Evolutionary conservation across 768 basidiomycete genomes (phyloP).

Genomic region (Mycena chlorophos): DNA sequence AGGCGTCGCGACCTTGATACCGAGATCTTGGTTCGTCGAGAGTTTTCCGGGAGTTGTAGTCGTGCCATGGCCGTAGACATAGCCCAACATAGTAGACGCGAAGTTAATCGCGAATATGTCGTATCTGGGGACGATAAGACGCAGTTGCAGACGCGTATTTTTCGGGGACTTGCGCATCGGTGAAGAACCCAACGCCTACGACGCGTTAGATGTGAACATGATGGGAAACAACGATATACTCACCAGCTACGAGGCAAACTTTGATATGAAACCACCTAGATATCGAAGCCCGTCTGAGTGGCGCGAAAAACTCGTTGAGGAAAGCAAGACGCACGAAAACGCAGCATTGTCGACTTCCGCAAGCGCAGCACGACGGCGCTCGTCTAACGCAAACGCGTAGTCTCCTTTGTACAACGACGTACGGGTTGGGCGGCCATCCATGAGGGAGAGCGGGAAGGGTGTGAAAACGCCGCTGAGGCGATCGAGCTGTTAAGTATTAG

Average conservation of each 20-base stretch:
- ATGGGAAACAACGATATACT: slow-evolving; percentile 37
- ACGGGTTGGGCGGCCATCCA: slow-evolving; percentile 38
- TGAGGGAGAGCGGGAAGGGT: too few relatives aligned
- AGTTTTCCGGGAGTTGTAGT: slow-evolving; percentile 38
- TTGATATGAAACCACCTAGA: slow-evolving; percentile 84
- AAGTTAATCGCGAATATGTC: slow-evolving; percentile 93
- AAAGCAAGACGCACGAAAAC: slow-evolving; percentile 61
- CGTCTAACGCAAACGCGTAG: slow-evolving; percentile 53
- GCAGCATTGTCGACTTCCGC: slow-evolving; percentile 84
- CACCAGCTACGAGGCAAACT: slow-evolving; percentile 67
- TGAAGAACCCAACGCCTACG: slow-evolving; percentile 88
- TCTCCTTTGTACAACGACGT: slow-evolving; percentile 32
- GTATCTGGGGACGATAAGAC: slow-evolving; percentile 42
- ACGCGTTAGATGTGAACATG: slow-evolving; percentile 73
- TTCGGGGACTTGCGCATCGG: slow-evolving; percentile 59
- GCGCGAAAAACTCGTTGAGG: not conserved
- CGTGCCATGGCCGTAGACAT: slow-evolving; percentile 59
- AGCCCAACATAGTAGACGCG: slow-evolving; percentile 79
- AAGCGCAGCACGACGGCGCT: slow-evolving; percentile 77
- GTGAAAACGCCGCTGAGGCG: too few relatives aligned
- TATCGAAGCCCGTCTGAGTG: slow-evolving; percentile 4
- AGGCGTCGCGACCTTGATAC: slow-evolving; percentile 75
- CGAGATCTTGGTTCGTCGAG: slow-evolving; percentile 67
- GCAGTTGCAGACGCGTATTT: not conserved
- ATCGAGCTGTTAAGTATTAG: too few relatives aligned